These are phyloP conservation scores for Talaromyces sp. DNA, from an alignment of 2,329 filamentous ascomycete genomes.

Conservation along the genomic window DNA sequence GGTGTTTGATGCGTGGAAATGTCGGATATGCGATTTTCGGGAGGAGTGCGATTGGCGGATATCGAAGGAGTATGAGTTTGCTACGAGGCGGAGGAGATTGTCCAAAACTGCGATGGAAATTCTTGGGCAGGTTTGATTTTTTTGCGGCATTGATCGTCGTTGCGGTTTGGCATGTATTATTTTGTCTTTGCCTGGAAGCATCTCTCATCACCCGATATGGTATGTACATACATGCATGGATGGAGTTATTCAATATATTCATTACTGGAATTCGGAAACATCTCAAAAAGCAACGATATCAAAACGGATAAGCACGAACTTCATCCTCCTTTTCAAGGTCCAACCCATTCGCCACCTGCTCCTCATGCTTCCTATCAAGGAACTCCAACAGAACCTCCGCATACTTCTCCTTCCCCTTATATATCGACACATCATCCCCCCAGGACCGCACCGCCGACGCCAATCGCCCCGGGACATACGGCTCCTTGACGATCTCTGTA, in stretches of 20 bases:
- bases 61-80: slow-evolving; percentile 58
- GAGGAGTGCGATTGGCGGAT: slow-evolving; percentile 73
- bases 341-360: slow-evolving; percentile 65
- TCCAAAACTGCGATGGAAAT: slow-evolving; percentile 16
- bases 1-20: slow-evolving; percentile 85
- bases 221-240: slow-evolving; percentile 6
- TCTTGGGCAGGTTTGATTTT: slow-evolving; percentile 3
- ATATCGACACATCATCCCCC: slow-evolving; percentile 69
- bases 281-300: slow-evolving; percentile 9
- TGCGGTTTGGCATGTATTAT: neutral
- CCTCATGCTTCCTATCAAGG: slow-evolving; percentile 66
- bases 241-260: neutral
- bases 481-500: slow-evolving; percentile 62
- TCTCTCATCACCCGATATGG: neutral
- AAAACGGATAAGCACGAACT: slow-evolving; percentile 57
- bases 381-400: slow-evolving; percentile 68
- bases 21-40: slow-evolving; percentile 74
- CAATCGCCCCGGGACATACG: slow-evolving; percentile 70
- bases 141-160: neutral
- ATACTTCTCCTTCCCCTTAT: slow-evolving; percentile 75
- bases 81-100: slow-evolving; percentile 28
- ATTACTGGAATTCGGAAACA: neutral
- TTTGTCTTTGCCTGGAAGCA: neutral
- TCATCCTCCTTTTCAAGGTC: slow-evolving; percentile 59
- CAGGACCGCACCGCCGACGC: slow-evolving; percentile 76